Evolutionary conservation across 345 rosid species (phyloP).

Genomic region (Eutrema japonicum): DNA sequence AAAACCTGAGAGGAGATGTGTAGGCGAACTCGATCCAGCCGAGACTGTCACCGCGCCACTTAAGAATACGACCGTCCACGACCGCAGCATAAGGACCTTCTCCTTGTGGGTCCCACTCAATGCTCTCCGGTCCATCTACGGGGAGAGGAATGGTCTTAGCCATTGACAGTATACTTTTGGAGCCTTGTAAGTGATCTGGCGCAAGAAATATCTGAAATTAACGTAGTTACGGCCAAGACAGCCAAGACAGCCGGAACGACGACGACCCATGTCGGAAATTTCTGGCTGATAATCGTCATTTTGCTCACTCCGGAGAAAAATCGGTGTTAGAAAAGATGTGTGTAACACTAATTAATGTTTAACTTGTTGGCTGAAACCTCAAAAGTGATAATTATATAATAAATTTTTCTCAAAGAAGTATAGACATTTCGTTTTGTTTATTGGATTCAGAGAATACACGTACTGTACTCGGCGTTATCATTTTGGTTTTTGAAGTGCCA

Average conservation of each 20-base stretch:
- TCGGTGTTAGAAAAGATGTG: not conserved
- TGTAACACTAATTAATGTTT: not conserved
- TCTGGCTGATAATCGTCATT: constrained; percentile 19
- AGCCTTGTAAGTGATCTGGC: constrained; percentile 12
- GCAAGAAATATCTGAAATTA: not conserved
- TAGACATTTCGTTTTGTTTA: not conserved
- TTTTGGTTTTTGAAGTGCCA: not conserved
- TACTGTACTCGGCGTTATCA: not conserved
- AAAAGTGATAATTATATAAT: not conserved
- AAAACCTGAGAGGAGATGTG: constrained; percentile 14
- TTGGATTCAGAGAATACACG: not conserved
- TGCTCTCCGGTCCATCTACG: constrained; percentile 43
- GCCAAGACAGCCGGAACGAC: constrained; percentile 18
- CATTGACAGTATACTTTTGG: constrained; percentile 13
- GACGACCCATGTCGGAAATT: constrained; percentile 9
- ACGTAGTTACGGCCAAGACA: constrained; percentile 1
- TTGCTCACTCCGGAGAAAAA: not conserved
- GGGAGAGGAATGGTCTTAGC: constrained; percentile 40
- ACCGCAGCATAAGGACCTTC: constrained; percentile 43
- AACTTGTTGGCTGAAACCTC: too few species aligned
- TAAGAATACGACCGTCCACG: constrained; percentile 43
- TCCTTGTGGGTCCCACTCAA: constrained; percentile 41
- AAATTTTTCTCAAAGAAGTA: not conserved
- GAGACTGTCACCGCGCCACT: constrained; percentile 40
- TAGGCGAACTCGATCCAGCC: constrained; percentile 51